Evolutionary conservation across 768 basidiomycete species (phyloP).

Genomic region (Collybiopsis confluens): DNA sequence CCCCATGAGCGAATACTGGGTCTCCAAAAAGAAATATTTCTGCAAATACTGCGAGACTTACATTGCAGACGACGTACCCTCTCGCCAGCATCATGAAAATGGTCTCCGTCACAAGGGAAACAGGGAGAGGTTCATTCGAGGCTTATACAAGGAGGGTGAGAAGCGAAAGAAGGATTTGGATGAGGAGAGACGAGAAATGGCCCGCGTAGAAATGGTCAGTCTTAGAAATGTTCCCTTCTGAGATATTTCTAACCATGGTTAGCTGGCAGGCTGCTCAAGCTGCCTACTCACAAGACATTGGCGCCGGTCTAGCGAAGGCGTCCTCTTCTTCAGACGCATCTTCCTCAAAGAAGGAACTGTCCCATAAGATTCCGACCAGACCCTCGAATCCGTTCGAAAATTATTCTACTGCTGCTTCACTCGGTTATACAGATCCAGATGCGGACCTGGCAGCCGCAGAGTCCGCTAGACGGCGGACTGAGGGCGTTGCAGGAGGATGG

Average conservation of each 20-base stretch:
- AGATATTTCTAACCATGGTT: background rate
- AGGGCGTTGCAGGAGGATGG: slow-evolving; percentile 80
- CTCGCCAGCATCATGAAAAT: slow-evolving; percentile 86
- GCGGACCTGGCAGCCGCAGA: slow-evolving; percentile 60
- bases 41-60: slow-evolving; percentile 98
- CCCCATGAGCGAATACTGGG: slow-evolving; percentile 88
- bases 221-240: background rate
- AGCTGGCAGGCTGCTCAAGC: slow-evolving; percentile 77
- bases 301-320: slow-evolving; percentile 56
- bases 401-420: slow-evolving; percentile 82
- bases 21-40: slow-evolving; percentile 87
- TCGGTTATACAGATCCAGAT: slow-evolving; percentile 80
- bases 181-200: slow-evolving; percentile 87
- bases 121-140: slow-evolving; percentile 85
- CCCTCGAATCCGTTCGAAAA: slow-evolving; percentile 69
- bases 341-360: slow-evolving; percentile 30
- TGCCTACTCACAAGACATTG: slow-evolving; percentile 74
- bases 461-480: slow-evolving; percentile 50
- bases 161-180: slow-evolving; percentile 81
- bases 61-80: slow-evolving; percentile 94
- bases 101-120: slow-evolving; percentile 94
- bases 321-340: slow-evolving; percentile 14
- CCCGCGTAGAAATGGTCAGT: slow-evolving; percentile 72
- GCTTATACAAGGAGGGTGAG: slow-evolving; percentile 90
- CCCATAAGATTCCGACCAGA: slow-evolving; percentile 40